These are phyloP conservation scores for Picea abies DNA, from an alignment of 83 land plant genomes.

Conservation along the genomic window DNA sequence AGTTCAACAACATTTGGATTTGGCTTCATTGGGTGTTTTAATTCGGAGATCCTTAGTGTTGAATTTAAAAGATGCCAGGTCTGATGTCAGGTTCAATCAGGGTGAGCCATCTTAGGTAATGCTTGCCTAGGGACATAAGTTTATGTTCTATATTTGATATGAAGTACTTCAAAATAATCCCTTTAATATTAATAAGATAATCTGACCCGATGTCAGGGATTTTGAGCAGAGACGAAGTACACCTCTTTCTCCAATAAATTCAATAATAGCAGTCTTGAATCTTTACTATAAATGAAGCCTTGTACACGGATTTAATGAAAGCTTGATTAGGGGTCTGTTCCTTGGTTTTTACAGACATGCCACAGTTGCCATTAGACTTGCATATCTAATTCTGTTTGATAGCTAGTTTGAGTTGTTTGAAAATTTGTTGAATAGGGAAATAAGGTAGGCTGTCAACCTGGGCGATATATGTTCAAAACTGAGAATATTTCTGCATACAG, in stretches of 20 bases:
- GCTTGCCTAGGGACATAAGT: neutral
- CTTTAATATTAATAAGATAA: neutral
- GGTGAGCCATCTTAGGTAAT: neutral
- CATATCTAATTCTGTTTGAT: too few relatives aligned
- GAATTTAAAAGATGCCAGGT: neutral
- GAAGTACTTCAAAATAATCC: neutral
- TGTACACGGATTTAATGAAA: too few relatives aligned
- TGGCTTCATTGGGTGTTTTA: neutral
- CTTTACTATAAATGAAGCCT: too few relatives aligned
- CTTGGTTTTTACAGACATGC: too few relatives aligned
- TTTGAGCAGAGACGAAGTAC: too few relatives aligned
- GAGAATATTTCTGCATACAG: neutral
- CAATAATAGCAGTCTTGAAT: too few relatives aligned
- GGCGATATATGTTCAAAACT: neutral
- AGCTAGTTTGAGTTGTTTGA: too few relatives aligned
- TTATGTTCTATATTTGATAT: neutral
- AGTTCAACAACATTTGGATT: neutral
- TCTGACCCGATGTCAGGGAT: neutral
- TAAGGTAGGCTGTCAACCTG: neutral
- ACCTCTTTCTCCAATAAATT: too few relatives aligned
- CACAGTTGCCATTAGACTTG: too few relatives aligned
- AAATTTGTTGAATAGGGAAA: neutral
- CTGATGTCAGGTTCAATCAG: neutral
- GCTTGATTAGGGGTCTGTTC: too few relatives aligned
- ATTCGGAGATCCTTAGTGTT: neutral